phyloP scores from a whole-genome alignment of 805 yeast species.

The Yamadazyma insecticola region DNA sequence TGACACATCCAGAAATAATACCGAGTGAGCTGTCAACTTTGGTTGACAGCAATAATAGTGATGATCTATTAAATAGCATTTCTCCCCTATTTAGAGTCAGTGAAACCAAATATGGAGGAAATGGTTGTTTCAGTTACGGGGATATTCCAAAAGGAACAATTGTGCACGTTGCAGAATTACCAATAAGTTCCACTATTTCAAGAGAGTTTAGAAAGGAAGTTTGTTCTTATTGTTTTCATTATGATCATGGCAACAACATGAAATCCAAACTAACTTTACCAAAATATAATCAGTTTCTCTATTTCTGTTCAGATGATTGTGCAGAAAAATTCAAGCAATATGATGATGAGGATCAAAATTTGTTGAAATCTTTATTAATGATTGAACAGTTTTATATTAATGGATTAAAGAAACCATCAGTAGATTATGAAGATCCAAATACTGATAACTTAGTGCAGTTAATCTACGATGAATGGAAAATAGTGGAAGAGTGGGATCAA shows the following conservation, averaged over 20 bases:
- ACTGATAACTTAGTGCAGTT: slow-evolving; percentile 9
- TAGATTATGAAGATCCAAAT: slow-evolving; percentile 14
- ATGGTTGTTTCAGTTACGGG: slow-evolving; percentile 52
- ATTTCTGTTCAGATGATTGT: slow-evolving; percentile 53
- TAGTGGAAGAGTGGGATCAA: slow-evolving; percentile 33
- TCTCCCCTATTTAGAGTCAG: slow-evolving; percentile 30
- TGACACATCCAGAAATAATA: too few relatives aligned
- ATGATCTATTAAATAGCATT: slow-evolving; percentile 16
- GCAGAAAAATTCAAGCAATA: slow-evolving; percentile 23
- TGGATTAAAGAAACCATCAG: slow-evolving; percentile 20
- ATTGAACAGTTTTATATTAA: slow-evolving; percentile 26
- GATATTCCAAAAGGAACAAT: slow-evolving; percentile 38
- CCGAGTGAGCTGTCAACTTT: slow-evolving; percentile 10
- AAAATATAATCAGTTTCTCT: slow-evolving; percentile 34
- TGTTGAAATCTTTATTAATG: slow-evolving; percentile 29
- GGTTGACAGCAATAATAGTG: slow-evolving; percentile 7
- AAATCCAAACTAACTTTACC: slow-evolving; percentile 31
- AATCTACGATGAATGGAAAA: slow-evolving; percentile 32
- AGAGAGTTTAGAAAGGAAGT: slow-evolving; percentile 60
- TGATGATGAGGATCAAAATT: slow-evolving; percentile 32
- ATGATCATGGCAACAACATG: slow-evolving; percentile 43
- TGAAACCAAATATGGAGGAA: slow-evolving; percentile 47
- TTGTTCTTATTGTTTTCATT: slow-evolving; percentile 50
- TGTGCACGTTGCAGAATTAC: slow-evolving; percentile 35
- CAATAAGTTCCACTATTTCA: slow-evolving; percentile 45